These are phyloP conservation scores for Lyophyllum decastes DNA, from an alignment of 768 basidiomycete species.

Conservation along the genomic window DNA sequence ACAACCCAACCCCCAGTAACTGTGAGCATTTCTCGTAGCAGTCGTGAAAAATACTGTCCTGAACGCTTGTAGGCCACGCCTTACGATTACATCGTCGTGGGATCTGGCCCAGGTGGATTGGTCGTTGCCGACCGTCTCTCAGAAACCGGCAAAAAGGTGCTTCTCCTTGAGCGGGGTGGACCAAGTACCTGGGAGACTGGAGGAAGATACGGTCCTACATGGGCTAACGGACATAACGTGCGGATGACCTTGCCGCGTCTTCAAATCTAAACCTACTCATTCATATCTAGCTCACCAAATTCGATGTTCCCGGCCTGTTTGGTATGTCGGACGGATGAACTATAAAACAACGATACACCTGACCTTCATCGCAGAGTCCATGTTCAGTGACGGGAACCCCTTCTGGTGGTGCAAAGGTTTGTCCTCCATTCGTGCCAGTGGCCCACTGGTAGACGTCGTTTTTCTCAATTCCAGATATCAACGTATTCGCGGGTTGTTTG, in stretches of 20 bases:
- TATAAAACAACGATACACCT: not conserved
- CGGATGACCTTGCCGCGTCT: slow-evolving; percentile 8
- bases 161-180: slow-evolving; percentile 64
- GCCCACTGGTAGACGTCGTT: not conserved
- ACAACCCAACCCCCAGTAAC: slow-evolving; percentile 27
- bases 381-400: slow-evolving; percentile 59
- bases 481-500: slow-evolving; percentile 63
- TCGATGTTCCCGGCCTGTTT: slow-evolving; percentile 67
- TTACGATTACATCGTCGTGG: slow-evolving; percentile 58
- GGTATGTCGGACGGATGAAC: slow-evolving; percentile 18
- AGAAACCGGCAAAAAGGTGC: slow-evolving; percentile 62
- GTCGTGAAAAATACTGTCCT: not conserved
- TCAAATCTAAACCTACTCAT: not conserved
- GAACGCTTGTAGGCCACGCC: slow-evolving; percentile 35
- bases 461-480: slow-evolving; percentile 43
- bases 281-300: slow-evolving; percentile 53
- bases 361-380: slow-evolving; percentile 39
- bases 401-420: slow-evolving; percentile 69
- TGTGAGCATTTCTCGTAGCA: not conserved
- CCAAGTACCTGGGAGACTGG: slow-evolving; percentile 61
- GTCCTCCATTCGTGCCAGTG: not conserved
- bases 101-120: slow-evolving; percentile 59
- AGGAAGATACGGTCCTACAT: slow-evolving; percentile 53
- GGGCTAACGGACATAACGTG: slow-evolving; percentile 49
- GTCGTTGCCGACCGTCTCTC: slow-evolving; percentile 60